Percentiles rank a stretch among this genome's conserved stretches.
Evolutionary conservation across 371 early-diverging fungal genomes (phyloP).

Genomic region (Mortierella sp.): DNA sequence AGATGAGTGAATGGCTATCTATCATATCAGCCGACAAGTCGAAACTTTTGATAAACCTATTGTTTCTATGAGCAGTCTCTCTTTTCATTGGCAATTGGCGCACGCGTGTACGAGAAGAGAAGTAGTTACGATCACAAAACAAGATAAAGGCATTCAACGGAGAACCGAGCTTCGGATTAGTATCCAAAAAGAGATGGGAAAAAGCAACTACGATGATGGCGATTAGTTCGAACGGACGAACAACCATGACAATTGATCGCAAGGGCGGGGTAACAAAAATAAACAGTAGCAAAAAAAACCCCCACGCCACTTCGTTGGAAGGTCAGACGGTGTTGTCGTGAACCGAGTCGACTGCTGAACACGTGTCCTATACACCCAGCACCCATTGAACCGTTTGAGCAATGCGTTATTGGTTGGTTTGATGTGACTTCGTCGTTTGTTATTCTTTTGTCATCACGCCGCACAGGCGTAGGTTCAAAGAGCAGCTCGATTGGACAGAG

Average conservation of each 20-base stretch:
- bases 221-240: neutral
- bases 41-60: too few species aligned
- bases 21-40: too few species aligned
- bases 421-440: neutral
- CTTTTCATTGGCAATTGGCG: too few species aligned
- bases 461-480: neutral
- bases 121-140: too few species aligned
- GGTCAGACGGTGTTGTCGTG: neutral
- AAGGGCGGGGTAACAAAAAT: slow-evolving; percentile 8
- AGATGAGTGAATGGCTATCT: too few species aligned
- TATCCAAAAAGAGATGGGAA: neutral
- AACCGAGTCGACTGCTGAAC: neutral
- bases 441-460: neutral
- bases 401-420: neutral
- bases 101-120: too few species aligned
- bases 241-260: neutral
- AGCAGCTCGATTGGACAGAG: too few species aligned
- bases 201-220: neutral
- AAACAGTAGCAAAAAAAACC: neutral
- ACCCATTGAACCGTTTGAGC: neutral
- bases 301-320: neutral
- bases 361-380: neutral
- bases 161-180: neutral
- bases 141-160: neutral
- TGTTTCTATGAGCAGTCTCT: too few species aligned